Conservation (phyloP, 371 early-diverging fungal genomes). For the Dichotomocladium elegans region DNA sequence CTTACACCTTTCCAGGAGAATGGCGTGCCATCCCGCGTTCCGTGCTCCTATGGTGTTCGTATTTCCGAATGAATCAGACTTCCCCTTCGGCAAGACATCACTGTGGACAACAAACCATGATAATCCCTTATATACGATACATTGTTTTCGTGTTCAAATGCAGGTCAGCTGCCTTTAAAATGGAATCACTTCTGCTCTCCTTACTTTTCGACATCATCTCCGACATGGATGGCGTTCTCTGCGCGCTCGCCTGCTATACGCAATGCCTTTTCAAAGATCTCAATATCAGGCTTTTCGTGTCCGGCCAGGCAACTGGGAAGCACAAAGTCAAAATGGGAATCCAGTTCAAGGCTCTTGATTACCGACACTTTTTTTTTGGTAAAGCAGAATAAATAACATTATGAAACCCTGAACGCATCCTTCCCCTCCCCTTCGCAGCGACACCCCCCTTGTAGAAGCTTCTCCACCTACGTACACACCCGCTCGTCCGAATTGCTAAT, state of each 20-base stretch:
- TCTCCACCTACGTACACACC: constrained; percentile 25
- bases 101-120: no score
- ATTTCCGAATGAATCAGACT: no score
- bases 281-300: constrained; percentile 32
- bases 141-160: no score
- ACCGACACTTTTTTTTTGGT: constrained; percentile 20
- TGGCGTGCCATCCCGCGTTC: constrained; percentile 37
- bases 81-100: no score
- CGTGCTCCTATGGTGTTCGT: constrained; percentile 27
- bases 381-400: neutral
- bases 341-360: constrained; percentile 30
- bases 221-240: constrained; percentile 29
- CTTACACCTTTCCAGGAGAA: constrained; percentile 32
- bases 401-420: no score
- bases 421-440: no score
- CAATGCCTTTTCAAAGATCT: constrained; percentile 37
- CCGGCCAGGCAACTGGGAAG: constrained; percentile 28
- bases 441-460: neutral
- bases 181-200: no score
- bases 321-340: constrained; percentile 39
- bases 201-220: constrained; percentile 36
- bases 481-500: constrained; percentile 49
- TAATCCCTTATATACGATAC: constrained; percentile 10
- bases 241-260: constrained; percentile 13
- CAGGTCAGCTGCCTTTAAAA: no score